Evolutionary conservation across 495 filamentous ascomycete species (phyloP).

Genomic region (Neurospora discreta): DNA sequence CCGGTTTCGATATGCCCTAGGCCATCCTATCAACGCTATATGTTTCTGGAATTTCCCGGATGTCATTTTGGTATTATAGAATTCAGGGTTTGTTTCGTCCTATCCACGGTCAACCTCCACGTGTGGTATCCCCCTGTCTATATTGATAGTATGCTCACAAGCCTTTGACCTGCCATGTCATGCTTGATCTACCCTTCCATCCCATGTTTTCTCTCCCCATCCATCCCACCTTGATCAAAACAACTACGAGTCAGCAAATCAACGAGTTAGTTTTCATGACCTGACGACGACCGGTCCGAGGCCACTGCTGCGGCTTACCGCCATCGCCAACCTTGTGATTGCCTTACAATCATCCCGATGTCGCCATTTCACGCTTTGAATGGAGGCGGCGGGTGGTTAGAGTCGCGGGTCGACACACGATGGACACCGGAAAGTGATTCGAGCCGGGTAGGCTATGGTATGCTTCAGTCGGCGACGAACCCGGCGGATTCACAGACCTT

Average conservation of each 20-base stretch:
- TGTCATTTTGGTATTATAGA: not conserved
- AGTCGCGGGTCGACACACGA: slow-evolving; percentile 27
- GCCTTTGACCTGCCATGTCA: not conserved
- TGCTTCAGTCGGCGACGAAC: slow-evolving; percentile 26
- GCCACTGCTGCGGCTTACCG: slow-evolving; percentile 32
- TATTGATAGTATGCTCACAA: not conserved
- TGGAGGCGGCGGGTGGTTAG: slow-evolving; percentile 28
- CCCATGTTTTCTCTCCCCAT: slow-evolving; percentile 19
- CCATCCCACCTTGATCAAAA: slow-evolving; percentile 18
- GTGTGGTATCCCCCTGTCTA: not conserved
- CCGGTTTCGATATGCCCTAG: not conserved
- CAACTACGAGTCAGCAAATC: slow-evolving; percentile 21
- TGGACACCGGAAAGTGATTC: slow-evolving; percentile 10
- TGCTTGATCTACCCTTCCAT: slow-evolving; percentile 6
- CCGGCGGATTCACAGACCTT: slow-evolving; percentile 19
- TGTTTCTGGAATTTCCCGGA: slow-evolving; percentile 15
- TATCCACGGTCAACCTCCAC: not conserved
- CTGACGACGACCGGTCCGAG: slow-evolving; percentile 29
- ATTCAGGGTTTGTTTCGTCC: not conserved
- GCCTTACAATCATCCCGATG: slow-evolving; percentile 19
- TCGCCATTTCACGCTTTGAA: slow-evolving; percentile 22
- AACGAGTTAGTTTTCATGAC: slow-evolving; percentile 35
- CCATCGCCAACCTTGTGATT: slow-evolving; percentile 30
- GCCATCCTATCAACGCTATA: not conserved
- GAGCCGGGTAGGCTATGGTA: slow-evolving; percentile 12